phyloP scores from a whole-genome alignment of 345 rosid species.

The Carallia pectinifolia region DNA sequence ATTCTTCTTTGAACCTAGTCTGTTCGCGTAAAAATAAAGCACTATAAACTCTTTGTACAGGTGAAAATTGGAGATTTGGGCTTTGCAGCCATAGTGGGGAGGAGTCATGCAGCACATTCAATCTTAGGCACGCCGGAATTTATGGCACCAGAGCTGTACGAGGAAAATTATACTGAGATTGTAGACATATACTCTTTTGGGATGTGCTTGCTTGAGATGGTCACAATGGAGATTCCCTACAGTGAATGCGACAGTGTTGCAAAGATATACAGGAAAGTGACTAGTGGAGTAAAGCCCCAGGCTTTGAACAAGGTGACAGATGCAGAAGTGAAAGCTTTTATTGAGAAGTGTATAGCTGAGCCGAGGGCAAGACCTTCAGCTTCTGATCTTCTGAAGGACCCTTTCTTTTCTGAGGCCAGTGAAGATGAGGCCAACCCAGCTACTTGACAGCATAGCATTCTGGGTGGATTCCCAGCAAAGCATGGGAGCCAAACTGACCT shows the following conservation, averaged over 20 bases:
- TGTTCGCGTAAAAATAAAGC: slow-evolving; percentile 1
- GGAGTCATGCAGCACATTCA: slow-evolving; percentile 62
- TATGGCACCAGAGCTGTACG: slow-evolving; percentile 72
- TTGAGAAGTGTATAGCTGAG: slow-evolving; percentile 59
- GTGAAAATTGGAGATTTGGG: slow-evolving; percentile 79
- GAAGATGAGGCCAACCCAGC: slow-evolving; percentile 32
- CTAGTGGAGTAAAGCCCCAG: slow-evolving; percentile 52
- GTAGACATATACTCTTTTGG: slow-evolving; percentile 70
- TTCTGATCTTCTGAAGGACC: slow-evolving; percentile 55
- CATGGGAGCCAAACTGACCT: background rate
- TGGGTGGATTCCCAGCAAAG: background rate
- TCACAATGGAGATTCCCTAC: slow-evolving; percentile 65
- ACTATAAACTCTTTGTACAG: slow-evolving; percentile 23
- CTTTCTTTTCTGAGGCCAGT: slow-evolving; percentile 53
- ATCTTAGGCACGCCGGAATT: slow-evolving; percentile 65
- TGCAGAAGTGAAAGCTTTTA: slow-evolving; percentile 59
- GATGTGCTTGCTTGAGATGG: slow-evolving; percentile 69
- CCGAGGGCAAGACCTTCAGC: slow-evolving; percentile 65
- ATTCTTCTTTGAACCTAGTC: background rate
- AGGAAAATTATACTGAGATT: slow-evolving; percentile 71
- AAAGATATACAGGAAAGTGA: slow-evolving; percentile 70
- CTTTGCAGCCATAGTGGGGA: slow-evolving; percentile 60
- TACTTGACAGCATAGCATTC: slow-evolving; percentile 11
- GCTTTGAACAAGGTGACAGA: slow-evolving; percentile 43
- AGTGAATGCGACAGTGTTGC: slow-evolving; percentile 66